Percentiles rank a stretch among this genome's conserved stretches.
Evolutionary conservation across 768 basidiomycete species (phyloP).

Genomic region (Termitomyces sp.): DNA sequence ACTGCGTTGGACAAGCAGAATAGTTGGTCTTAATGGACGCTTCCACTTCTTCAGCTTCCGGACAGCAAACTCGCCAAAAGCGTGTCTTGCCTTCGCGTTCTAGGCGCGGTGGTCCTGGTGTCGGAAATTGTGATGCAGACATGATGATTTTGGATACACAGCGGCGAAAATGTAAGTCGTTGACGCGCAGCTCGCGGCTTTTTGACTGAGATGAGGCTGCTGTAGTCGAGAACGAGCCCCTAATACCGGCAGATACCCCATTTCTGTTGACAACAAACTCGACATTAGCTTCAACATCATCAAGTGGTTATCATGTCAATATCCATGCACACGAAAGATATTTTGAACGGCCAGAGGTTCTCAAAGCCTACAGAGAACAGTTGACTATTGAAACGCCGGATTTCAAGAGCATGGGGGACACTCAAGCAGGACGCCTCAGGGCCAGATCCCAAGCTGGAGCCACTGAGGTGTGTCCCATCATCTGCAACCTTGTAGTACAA

Average conservation of each 20-base stretch:
- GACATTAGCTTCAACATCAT: conserved; percentile 40
- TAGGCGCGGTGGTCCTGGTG: conserved; percentile 76
- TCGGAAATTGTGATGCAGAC: conserved; percentile 78
- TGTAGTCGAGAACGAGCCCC: conserved; percentile 66
- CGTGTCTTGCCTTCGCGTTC: conserved; percentile 81
- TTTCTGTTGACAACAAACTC: conserved; percentile 78
- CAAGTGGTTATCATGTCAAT: conserved; percentile 45
- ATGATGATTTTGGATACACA: conserved; percentile 80
- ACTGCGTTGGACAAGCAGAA: conserved; percentile 3
- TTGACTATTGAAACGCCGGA: conserved; percentile 77
- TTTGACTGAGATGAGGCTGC: conserved; percentile 8
- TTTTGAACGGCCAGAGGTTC: conserved; percentile 76
- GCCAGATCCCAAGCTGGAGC: conserved; percentile 42
- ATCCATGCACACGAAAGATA: conserved; percentile 63
- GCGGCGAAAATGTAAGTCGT: conserved; percentile 65
- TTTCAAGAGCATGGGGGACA: conserved; percentile 44
- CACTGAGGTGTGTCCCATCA: conserved; percentile 52
- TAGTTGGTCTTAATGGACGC: conserved; percentile 30
- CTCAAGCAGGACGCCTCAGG: conserved; percentile 62
- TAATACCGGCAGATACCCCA: conserved; percentile 61
- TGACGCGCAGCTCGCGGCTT: conserved; percentile 4
- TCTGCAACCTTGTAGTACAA: not conserved
- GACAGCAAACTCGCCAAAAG: conserved; percentile 53
- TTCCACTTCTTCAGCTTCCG: conserved; percentile 29
- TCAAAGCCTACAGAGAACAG: conserved; percentile 67